These are phyloP conservation scores for Coleophoma crateriformis DNA, from an alignment of 2,329 filamentous ascomycete genomes.

Conservation along the genomic window DNA sequence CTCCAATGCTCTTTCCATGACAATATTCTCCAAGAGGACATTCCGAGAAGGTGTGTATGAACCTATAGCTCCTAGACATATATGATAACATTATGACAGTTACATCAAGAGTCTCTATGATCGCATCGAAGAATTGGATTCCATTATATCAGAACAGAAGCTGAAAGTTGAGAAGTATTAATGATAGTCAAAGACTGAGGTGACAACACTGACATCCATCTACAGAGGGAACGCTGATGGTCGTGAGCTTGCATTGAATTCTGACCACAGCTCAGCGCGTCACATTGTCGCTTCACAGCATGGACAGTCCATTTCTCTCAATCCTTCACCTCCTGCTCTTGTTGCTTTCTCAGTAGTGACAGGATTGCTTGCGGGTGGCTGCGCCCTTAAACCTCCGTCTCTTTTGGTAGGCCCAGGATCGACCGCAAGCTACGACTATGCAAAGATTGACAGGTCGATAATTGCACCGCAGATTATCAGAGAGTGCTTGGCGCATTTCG, in stretches of 20 bases:
- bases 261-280: not conserved
- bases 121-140: not conserved
- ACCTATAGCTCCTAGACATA: not conserved
- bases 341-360: not conserved
- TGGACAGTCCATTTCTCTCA: not conserved
- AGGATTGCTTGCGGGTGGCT: not conserved
- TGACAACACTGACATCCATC: too few species aligned
- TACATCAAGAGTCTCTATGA: constrained; percentile 1
- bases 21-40: not conserved
- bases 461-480: not conserved
- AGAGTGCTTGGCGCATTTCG: not conserved
- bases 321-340: not conserved
- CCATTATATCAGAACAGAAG: not conserved
- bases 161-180: not conserved
- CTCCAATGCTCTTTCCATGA: not conserved
- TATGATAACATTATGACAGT: not conserved
- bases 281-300: not conserved
- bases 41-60: not conserved
- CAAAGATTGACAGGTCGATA: not conserved
- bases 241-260: too few species aligned
- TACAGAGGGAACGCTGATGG: too few species aligned
- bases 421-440: too few species aligned
- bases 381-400: not conserved
- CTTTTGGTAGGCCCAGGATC: too few species aligned
- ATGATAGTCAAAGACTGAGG: too few species aligned